These are phyloP conservation scores for Helianthus tuberosus DNA, from an alignment of 129 eudicot genomes.

Conservation along the genomic window DNA sequence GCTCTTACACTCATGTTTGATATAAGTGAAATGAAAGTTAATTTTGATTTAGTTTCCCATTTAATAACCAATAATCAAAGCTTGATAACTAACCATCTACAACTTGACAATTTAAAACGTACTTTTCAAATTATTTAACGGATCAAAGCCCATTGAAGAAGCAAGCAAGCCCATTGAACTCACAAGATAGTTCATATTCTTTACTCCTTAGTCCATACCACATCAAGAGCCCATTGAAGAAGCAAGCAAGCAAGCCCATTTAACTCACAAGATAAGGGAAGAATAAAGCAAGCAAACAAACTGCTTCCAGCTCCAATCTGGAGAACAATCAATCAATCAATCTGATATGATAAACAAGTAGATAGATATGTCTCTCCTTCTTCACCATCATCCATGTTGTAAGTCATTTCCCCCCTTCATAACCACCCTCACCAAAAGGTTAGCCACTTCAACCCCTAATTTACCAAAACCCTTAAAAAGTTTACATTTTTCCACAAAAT, in stretches of 20 bases:
- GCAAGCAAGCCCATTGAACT: no score
- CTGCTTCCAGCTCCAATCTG: background rate
- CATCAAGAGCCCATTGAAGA: slow-evolving; percentile 1
- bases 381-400: slow-evolving; percentile 23
- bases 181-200: no score
- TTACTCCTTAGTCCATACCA: no score
- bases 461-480: slow-evolving; percentile 34
- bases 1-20: no score
- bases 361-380: slow-evolving; percentile 50
- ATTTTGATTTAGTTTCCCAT: no score
- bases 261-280: background rate
- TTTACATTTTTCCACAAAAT: slow-evolving; percentile 25
- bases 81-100: no score
- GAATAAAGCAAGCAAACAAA: slow-evolving; percentile 7
- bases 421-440: slow-evolving; percentile 16
- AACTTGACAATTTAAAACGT: no score
- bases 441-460: slow-evolving; percentile 30
- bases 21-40: no score
- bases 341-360: slow-evolving; percentile 24
- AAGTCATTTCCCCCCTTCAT: slow-evolving; percentile 35
- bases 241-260: background rate
- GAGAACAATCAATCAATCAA: background rate
- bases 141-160: no score
- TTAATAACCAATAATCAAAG: no score
- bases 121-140: no score